A percentile compares a stretch with the other conserved stretches of the same genome.
Conservation (phyloP, 2,329 filamentous ascomycete species). For the Ascochyta fabae region DNA sequence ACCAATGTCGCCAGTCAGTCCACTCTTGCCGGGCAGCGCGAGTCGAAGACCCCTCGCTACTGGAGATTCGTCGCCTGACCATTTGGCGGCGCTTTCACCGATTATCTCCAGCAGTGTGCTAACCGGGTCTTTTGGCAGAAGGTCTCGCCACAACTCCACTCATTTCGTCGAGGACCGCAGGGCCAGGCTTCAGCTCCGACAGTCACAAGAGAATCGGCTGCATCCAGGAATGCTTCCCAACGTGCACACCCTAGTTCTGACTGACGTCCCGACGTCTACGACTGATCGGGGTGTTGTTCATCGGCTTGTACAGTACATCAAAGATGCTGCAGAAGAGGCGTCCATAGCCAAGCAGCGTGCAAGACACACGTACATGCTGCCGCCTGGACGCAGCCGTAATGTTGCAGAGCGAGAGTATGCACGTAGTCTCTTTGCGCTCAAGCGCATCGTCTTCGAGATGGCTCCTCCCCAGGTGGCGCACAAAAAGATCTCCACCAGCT, state of each 20-base stretch:
- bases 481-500: slow-evolving; percentile 52
- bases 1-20: slow-evolving; percentile 25
- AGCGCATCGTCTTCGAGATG: slow-evolving; percentile 62
- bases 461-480: slow-evolving; percentile 30
- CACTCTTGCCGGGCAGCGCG: slow-evolving; percentile 13
- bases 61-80: slow-evolving; percentile 5
- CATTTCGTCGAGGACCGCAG: slow-evolving; percentile 39
- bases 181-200: slow-evolving; percentile 39
- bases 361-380: slow-evolving; percentile 63
- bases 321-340: slow-evolving; percentile 62
- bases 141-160: slow-evolving; percentile 32
- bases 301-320: slow-evolving; percentile 61
- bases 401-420: slow-evolving; percentile 58
- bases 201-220: slow-evolving; percentile 47
- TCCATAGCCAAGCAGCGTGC: slow-evolving; percentile 61
- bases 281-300: slow-evolving; percentile 47
- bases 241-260: slow-evolving; percentile 62
- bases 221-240: slow-evolving; percentile 64
- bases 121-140: not conserved
- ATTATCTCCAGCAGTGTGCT: slow-evolving; percentile 1
- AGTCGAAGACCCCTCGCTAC: slow-evolving; percentile 7
- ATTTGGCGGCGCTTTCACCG: slow-evolving; percentile 25
- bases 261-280: slow-evolving; percentile 60
- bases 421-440: slow-evolving; percentile 61
- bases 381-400: slow-evolving; percentile 61